phyloP scores from a whole-genome alignment of 2,329 filamentous ascomycete genomes.

The Pseudogymnoascus destructans region DNA sequence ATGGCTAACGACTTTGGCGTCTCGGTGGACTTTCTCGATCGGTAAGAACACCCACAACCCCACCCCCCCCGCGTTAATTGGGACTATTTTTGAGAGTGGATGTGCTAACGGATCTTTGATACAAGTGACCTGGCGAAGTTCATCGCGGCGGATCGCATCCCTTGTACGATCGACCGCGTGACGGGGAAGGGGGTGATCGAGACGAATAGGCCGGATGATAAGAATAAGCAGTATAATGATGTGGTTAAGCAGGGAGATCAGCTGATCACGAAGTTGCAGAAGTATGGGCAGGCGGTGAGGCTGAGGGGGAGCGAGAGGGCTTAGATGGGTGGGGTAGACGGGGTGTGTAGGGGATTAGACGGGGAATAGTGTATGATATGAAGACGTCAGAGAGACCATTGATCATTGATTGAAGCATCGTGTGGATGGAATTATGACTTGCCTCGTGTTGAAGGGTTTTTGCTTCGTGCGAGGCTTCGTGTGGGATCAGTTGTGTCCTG shows the following conservation, averaged over 20 bases:
- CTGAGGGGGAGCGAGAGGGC: constrained; percentile 89
- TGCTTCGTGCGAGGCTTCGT: neutral
- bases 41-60: constrained; percentile 52
- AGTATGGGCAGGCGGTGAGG: constrained; percentile 93
- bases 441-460: neutral
- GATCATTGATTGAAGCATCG: neutral
- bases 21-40: constrained; percentile 89
- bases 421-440: neutral
- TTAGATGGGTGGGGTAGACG: constrained; percentile 29
- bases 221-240: constrained; percentile 99
- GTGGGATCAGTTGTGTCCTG: neutral
- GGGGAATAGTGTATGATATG: constrained; percentile 1
- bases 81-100: neutral
- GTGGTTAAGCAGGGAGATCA: constrained; percentile 96
- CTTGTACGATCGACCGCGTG: constrained; percentile 95
- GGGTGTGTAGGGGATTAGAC: neutral
- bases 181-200: constrained; percentile 94
- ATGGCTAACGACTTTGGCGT: constrained; percentile 98
- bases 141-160: constrained; percentile 85
- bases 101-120: constrained; percentile 12
- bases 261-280: constrained; percentile 96
- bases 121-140: constrained; percentile 90
- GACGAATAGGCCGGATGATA: constrained; percentile 94
- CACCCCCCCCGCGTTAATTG: neutral
- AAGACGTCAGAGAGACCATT: constrained; percentile 3